Evolutionary conservation across 2,329 filamentous ascomycete genomes (phyloP).

Genomic region (Fusarium denticulatum): DNA sequence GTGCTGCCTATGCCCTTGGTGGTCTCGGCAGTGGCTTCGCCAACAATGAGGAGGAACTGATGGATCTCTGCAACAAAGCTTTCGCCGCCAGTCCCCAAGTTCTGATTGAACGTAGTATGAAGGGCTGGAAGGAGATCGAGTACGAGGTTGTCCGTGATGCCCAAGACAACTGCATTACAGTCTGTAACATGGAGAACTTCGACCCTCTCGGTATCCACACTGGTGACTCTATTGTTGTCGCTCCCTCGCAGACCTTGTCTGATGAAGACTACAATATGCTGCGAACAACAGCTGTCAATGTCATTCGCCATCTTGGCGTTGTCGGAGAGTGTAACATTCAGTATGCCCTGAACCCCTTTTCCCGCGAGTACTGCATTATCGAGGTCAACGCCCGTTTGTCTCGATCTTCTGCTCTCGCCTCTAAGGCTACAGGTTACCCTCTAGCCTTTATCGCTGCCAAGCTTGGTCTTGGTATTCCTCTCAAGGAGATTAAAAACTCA

Average conservation of each 20-base stretch:
- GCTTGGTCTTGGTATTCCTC: conserved; percentile 89
- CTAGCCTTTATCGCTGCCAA: conserved; percentile 97
- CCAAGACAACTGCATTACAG: conserved; percentile 97
- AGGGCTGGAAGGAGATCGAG: conserved; percentile 99
- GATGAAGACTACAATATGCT: conserved; percentile 99
- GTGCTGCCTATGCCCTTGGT: conserved; percentile 94
- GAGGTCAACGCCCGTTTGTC: conserved; percentile 98
- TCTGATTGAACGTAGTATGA: conserved; percentile 97
- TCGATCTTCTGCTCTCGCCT: conserved; percentile 92
- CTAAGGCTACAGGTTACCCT: conserved; percentile 96
- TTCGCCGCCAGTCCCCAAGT: conserved; percentile 96
- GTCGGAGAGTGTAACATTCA: conserved; percentile 99
- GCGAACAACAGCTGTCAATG: conserved; percentile 93
- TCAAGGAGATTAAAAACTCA: conserved; percentile 96
- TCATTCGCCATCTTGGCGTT: conserved; percentile 95
- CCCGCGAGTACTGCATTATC: conserved; percentile 97
- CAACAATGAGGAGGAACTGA: conserved; percentile 82
- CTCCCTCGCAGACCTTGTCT: conserved; percentile 94
- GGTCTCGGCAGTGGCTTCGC: conserved; percentile 96
- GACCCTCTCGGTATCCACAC: conserved; percentile 98
- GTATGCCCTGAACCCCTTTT: conserved; percentile 95
- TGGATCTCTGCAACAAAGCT: conserved; percentile 91
- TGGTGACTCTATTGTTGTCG: conserved; percentile 97
- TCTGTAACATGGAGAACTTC: conserved; percentile 99
- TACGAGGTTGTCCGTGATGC: conserved; percentile 98